These are phyloP conservation scores for Xylaria sp. DNA, from an alignment of 2,329 filamentous ascomycete genomes.

Conservation along the genomic window DNA sequence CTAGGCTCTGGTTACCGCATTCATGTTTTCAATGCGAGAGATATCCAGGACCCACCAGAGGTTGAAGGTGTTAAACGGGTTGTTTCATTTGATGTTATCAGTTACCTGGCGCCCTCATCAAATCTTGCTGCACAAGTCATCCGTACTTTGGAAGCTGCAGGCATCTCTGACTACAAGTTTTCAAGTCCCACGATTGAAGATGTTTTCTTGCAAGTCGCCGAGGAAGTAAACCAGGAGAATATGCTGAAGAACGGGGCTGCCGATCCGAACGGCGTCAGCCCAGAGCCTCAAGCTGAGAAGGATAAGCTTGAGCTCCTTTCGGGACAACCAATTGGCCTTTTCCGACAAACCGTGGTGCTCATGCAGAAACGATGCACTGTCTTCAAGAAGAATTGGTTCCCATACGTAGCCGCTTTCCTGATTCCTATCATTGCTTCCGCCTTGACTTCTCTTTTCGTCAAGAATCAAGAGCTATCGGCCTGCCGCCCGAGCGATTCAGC, in stretches of 20 bases:
- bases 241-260: conserved; percentile 9
- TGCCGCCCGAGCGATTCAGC: conserved; percentile 31
- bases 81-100: conserved; percentile 62
- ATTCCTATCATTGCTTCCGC: conserved; percentile 77
- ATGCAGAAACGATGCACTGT: conserved; percentile 75
- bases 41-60: conserved; percentile 42
- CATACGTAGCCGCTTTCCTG: conserved; percentile 67
- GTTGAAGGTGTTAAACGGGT: conserved; percentile 54
- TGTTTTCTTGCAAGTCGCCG: conserved; percentile 80
- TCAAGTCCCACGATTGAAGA: conserved; percentile 89
- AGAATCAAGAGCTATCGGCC: conserved; percentile 31
- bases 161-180: conserved; percentile 74
- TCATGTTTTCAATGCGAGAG: conserved; percentile 58
- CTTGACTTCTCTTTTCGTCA: conserved; percentile 71
- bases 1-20: conserved; percentile 82
- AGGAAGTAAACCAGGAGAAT: conserved; percentile 62
- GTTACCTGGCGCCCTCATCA: conserved; percentile 67
- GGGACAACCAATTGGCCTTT: conserved; percentile 63
- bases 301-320: conserved; percentile 55
- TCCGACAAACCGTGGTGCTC: conserved; percentile 65
- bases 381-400: conserved; percentile 70
- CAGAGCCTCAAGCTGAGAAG: conserved; percentile 28
- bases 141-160: conserved; percentile 57
- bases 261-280: conserved; percentile 10
- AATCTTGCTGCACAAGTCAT: conserved; percentile 67